Conservation (phyloP, 495 filamentous ascomycete genomes). For the Penicillium pulvis region DNA sequence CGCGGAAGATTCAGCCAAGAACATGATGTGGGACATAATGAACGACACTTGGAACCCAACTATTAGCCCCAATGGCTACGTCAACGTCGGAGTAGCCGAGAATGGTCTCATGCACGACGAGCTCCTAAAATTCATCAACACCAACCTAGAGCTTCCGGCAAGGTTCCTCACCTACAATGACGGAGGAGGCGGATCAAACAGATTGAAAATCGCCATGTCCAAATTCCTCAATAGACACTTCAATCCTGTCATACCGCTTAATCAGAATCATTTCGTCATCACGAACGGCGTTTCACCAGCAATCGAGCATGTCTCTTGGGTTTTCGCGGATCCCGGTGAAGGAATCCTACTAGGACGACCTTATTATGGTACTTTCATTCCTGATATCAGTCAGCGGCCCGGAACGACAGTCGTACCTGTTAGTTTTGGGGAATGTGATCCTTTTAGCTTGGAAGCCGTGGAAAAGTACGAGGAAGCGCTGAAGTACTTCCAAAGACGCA, state of each 20-base stretch:
- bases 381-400: constrained; percentile 26
- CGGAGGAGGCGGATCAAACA: constrained; percentile 32
- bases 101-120: constrained; percentile 43
- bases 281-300: constrained; percentile 14
- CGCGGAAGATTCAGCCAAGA: constrained; percentile 12
- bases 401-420: neutral
- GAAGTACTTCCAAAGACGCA: constrained; percentile 11
- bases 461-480: constrained; percentile 45
- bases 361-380: constrained; percentile 52
- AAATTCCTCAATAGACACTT: constrained; percentile 21
- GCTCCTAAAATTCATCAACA: constrained; percentile 34
- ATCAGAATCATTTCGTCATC: constrained; percentile 18
- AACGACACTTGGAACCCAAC: constrained; percentile 26
- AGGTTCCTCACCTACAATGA: constrained; percentile 49
- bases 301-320: constrained; percentile 47
- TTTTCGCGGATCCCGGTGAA: constrained; percentile 49
- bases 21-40: constrained; percentile 31
- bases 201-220: constrained; percentile 45
- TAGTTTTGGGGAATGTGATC: constrained; percentile 29
- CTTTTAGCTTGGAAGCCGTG: constrained; percentile 44
- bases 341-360: constrained; percentile 53
- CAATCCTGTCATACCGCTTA: constrained; percentile 36
- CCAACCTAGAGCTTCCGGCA: constrained; percentile 31
- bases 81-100: constrained; percentile 45
- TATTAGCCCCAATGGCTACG: constrained; percentile 36